Conservation (phyloP, 805 yeast genomes). For the Monosporozyma unispora region DNA sequence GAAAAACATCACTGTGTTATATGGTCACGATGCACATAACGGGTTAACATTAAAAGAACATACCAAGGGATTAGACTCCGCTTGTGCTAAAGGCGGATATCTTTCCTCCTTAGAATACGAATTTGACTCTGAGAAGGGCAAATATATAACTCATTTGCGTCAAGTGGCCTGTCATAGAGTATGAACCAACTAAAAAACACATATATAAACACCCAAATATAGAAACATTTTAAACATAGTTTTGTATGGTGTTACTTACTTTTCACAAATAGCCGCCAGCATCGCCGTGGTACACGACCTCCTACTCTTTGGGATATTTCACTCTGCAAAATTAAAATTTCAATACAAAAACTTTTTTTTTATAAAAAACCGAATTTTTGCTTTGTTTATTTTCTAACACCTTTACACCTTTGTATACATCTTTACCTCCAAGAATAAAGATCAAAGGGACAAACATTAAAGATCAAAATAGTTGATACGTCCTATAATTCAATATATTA, state of each 20-base stretch:
- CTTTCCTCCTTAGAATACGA: slow-evolving; percentile 44
- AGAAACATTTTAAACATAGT: too few relatives aligned
- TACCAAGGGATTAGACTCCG: slow-evolving; percentile 74
- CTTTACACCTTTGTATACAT: neutral
- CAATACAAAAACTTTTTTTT: neutral
- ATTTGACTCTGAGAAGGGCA: slow-evolving; percentile 3
- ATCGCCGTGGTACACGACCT: too few relatives aligned
- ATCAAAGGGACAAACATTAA: neutral
- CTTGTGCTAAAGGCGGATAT: slow-evolving; percentile 68
- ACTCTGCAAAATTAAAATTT: neutral
- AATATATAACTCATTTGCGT: neutral
- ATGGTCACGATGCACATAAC: slow-evolving; percentile 82
- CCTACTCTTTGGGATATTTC: too few relatives aligned
- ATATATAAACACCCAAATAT: too few relatives aligned
- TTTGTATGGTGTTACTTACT: too few relatives aligned
- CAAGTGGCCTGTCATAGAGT: slow-evolving; percentile 1
- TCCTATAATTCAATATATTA: too few relatives aligned
- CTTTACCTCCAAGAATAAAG: slow-evolving; percentile 1
- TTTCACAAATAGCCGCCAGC: too few relatives aligned
- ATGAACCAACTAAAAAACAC: neutral
- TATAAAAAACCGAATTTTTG: neutral
- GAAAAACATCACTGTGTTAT: slow-evolving; percentile 43
- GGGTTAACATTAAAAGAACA: slow-evolving; percentile 60
- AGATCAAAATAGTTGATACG: neutral
- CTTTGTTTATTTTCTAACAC: neutral